These are phyloP conservation scores for Metschnikowia bowlesiae DNA, from an alignment of 805 yeast genomes.

Conservation along the genomic window DNA sequence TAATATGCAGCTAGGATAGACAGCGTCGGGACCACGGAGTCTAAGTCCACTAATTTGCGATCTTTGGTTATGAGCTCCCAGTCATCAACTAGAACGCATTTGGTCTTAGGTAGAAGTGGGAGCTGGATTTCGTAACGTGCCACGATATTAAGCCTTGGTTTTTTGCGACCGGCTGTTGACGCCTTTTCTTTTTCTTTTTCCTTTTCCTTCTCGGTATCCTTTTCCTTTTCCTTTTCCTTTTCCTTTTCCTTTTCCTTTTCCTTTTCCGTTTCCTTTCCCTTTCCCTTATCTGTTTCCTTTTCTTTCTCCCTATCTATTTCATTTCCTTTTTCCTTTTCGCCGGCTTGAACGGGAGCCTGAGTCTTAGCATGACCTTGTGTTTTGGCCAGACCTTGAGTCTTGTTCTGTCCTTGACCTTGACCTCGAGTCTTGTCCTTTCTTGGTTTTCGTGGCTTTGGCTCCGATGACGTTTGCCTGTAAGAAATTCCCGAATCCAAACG, in stretches of 20 bases:
- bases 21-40: slow-evolving; percentile 51
- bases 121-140: slow-evolving; percentile 47
- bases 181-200: not conserved
- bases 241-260: no score
- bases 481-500: slow-evolving; percentile 12
- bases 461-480: slow-evolving; percentile 5
- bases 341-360: no score
- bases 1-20: slow-evolving; percentile 53
- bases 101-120: slow-evolving; percentile 60
- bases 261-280: no score
- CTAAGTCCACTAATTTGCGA: slow-evolving; percentile 63
- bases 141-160: slow-evolving; percentile 16
- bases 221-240: no score
- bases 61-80: slow-evolving; percentile 91
- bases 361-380: no score
- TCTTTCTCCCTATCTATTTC: no score
- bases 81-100: slow-evolving; percentile 76
- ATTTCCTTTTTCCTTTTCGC: no score
- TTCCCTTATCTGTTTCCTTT: no score
- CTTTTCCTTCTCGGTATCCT: no score
- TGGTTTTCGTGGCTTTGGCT: slow-evolving; percentile 1
- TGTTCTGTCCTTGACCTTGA: not conserved
- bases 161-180: slow-evolving; percentile 8
- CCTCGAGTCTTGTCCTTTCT: slow-evolving; percentile 7
- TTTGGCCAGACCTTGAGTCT: no score